phyloP scores from a whole-genome alignment of 179 eudicot species.

The Patellifolia procumbens region DNA sequence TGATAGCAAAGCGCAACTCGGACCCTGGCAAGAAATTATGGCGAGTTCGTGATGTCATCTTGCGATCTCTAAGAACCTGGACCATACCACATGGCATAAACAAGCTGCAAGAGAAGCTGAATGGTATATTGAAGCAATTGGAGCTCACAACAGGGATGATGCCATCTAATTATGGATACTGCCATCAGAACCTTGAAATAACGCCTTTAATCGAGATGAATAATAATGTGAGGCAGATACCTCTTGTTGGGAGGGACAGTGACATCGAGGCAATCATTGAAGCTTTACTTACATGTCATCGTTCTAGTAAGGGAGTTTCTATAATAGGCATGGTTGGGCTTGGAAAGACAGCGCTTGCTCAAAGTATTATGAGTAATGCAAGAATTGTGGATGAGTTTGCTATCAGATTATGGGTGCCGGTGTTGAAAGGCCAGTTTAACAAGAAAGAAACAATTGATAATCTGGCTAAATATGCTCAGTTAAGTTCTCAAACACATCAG shows the following conservation, averaged over 20 bases:
- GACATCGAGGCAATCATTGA: background rate
- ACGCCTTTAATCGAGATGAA: no score
- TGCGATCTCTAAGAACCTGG: background rate
- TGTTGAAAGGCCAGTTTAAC: background rate
- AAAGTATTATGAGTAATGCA: background rate
- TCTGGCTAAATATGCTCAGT: background rate
- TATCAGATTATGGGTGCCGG: background rate
- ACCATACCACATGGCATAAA: background rate
- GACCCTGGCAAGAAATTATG: background rate
- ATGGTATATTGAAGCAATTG: background rate
- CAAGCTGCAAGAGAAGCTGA: background rate
- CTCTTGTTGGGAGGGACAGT: background rate
- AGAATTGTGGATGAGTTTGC: background rate
- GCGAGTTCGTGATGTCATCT: background rate
- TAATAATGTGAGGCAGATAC: background rate
- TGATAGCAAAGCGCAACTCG: background rate
- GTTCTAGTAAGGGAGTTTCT: constrained; percentile 2
- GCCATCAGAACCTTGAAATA: no score
- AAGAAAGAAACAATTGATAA: background rate
- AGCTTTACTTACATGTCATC: background rate
- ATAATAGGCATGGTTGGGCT: constrained; percentile 21
- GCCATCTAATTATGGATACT: no score
- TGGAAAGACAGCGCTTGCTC: constrained; percentile 22
- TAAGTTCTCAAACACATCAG: background rate
- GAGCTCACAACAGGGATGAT: no score